Base-by-base conservation (phyloP, 164 flowering plant genomes). In the Vitis rupestris region DNA sequence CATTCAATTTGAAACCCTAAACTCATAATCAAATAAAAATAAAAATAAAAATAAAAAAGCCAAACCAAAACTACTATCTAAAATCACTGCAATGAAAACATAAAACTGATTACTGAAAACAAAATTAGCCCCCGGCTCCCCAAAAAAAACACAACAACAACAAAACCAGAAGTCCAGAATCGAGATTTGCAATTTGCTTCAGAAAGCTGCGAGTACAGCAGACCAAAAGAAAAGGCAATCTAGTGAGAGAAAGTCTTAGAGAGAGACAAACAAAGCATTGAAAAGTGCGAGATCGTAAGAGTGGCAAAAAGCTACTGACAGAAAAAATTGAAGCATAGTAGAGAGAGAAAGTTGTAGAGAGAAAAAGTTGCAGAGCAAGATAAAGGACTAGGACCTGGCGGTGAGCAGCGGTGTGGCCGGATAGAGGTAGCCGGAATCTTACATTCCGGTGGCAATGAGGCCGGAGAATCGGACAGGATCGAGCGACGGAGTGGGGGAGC, bases 211-310 rank as follows among this genome's bases (percentile, higher is more conserved):
- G 8, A 62, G 50, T 27, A 23, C 47, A 65, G 10, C 56, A 59
- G 51, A 65, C 19, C 29, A 75, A 54, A 48, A 16, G 31, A 65
- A 65, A 71, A 72, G 56, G 62, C 59, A 69, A 59, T 61, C 66
- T 61, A 73, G 72, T 59, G 23, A 60, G 61, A 73, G 64, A 55
- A 13, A 55, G 62, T 37, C 6, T 4, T 37, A 54, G 30, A 51
- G 51, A 68, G 17, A 65, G 44, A 37, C 44, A 37, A 37, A 37
- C 44, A 6, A 19, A 65, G 27, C 76, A 64, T 69, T 69, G 68
- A 70, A 78, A 71, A 79, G 67, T 59, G 51, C 37, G 80, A 78
- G 71, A 78, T 77, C 75, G 61, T 60, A 64, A 17, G 29, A 69
- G 55, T 29, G 11, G 9, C 11, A 62, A 54, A 71, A 71, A 64